A percentile compares a stretch with the other conserved stretches of the same genome.
Conservation (phyloP, 2,329 filamentous ascomycete genomes). For the Podosphaera fusca region DNA sequence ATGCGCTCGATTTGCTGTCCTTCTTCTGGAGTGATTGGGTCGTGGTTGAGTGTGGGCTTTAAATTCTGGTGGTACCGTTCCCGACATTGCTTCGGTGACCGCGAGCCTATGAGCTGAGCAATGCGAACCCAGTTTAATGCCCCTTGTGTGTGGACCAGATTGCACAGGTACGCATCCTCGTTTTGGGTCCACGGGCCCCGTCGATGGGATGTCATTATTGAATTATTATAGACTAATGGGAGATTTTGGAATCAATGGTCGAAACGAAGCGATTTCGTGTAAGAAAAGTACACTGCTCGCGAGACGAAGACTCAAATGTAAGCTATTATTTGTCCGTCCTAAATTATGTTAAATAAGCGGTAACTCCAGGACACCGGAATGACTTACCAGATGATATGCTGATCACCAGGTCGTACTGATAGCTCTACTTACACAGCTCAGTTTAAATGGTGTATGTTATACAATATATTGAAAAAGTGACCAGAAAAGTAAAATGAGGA, state of each 20-base stretch:
- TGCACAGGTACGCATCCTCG: constrained; percentile 49
- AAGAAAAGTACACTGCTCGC: background rate
- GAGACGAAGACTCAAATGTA: background rate
- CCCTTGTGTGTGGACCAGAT: constrained; percentile 51
- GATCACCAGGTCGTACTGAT: background rate
- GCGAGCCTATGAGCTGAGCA: constrained; percentile 46
- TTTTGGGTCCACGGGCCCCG: constrained; percentile 65
- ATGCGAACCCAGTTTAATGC: constrained; percentile 82
- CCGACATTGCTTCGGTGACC: constrained; percentile 83
- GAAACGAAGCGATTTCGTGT: background rate
- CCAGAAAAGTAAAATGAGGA: background rate
- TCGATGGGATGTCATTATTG: constrained; percentile 25
- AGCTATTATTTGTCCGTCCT: background rate
- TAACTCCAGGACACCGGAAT: background rate
- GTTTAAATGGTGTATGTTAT: background rate
- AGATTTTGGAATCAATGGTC: background rate
- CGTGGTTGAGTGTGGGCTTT: constrained; percentile 50
- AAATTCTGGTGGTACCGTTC: constrained; percentile 90
- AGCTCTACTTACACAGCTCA: background rate
- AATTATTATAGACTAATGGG: background rate
- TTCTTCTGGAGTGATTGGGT: constrained; percentile 49
- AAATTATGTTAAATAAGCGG: background rate
- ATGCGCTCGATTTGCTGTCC: constrained; percentile 52
- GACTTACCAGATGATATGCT: background rate
- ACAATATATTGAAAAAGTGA: background rate